Base-by-base conservation (phyloP, 2,329 filamentous ascomycete genomes). In the Cladosporium sp. region DNA sequence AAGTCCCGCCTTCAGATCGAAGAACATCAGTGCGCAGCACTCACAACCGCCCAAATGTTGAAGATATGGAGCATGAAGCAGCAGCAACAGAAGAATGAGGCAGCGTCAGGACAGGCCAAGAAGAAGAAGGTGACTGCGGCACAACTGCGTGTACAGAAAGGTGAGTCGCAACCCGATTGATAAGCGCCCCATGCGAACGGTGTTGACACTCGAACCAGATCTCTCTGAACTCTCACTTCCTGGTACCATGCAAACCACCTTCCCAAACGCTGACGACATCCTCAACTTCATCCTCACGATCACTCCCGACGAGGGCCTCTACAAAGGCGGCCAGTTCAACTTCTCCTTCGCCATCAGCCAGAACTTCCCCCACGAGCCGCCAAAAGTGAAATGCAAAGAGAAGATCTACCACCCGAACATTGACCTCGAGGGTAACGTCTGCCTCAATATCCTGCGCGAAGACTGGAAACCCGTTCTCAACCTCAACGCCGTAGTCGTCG, bases 341-440 rank as follows among this genome's bases (percentile, higher is more conserved):
- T 99, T 99, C 75, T 88, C 84, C 63, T 97, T 99, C 75, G 83
- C 84, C 62, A 96, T 99, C 78, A 91, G 90, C 75, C 89, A 93
- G 71, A 94, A 89, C 78, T 99, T 96, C 76, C 94, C 94, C 0
- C 94, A 97, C 77, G 92, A 97, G 73, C 92, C 94, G 62, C 94
- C 94, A 19, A 97, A 97, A 77, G 94, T 99, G 66, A 94, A 90
- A 70, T 97, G 94, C 78, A 89, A 87, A 66, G 90, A 99, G 77
- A 97, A 96, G 81, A 97, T 99, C 68, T 99, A 99, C 78, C 94
- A 99, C 73, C 94, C 94, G 5, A 99, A 99, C 75, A 99, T 99
- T 72, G 94, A 99, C 70, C 82, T 96, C 39, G 91, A 97, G 73
- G 94, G 94, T 66, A 99, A 99, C 72, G 92, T 99, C 62, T 99